phyloP scores from a whole-genome alignment of 495 filamentous ascomycete species.

The Saxophila tyrrhenica region DNA sequence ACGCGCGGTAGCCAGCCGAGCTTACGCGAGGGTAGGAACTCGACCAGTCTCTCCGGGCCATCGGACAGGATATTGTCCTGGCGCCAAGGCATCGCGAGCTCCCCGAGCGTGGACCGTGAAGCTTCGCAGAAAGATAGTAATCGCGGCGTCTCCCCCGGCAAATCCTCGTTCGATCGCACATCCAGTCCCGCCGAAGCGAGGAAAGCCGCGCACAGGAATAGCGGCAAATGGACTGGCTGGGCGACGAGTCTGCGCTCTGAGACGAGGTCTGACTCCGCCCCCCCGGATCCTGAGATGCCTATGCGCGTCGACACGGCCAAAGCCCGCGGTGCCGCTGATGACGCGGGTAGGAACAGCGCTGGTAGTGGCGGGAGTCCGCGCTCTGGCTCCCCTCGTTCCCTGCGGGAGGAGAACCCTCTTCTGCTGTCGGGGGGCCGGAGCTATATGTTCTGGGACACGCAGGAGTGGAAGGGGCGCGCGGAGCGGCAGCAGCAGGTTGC shows the following conservation, averaged over 20 bases:
- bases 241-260: background rate
- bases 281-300: background rate
- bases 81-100: slow-evolving; percentile 66
- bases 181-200: background rate
- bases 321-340: background rate
- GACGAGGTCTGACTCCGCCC: background rate
- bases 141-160: slow-evolving; percentile 51
- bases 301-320: background rate
- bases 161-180: slow-evolving; percentile 26
- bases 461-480: slow-evolving; percentile 3
- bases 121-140: slow-evolving; percentile 17
- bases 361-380: background rate
- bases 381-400: background rate
- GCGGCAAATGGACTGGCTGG: background rate
- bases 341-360: background rate
- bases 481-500: background rate
- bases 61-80: slow-evolving; percentile 82
- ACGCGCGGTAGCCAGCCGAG: slow-evolving; percentile 47
- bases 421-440: slow-evolving; percentile 7
- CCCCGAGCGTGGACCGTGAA: slow-evolving; percentile 39
- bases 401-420: slow-evolving; percentile 11
- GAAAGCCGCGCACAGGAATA: background rate
- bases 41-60: slow-evolving; percentile 43
- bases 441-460: slow-evolving; percentile 13
- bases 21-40: slow-evolving; percentile 34